Percentiles rank a stretch among this genome's conserved stretches.
Conservation (phyloP, 345 rosid genomes). For the Salix brachista region DNA sequence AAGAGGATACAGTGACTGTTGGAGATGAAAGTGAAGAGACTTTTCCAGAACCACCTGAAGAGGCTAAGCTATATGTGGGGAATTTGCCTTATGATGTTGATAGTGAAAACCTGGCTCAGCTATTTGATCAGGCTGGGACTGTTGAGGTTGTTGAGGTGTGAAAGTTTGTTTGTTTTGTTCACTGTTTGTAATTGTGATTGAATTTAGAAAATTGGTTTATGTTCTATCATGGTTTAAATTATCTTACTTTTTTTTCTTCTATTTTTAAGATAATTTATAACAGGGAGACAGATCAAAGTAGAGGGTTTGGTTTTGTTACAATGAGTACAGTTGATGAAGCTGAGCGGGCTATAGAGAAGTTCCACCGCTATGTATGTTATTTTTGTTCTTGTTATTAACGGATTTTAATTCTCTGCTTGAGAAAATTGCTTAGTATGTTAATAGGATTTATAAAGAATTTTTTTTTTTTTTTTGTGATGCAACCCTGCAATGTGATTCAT, state of each 20-base stretch:
- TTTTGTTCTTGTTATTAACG: not conserved
- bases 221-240: no score
- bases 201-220: not conserved
- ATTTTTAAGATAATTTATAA: conserved; percentile 68
- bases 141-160: conserved; percentile 91
- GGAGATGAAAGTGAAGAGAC: no score
- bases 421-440: not conserved
- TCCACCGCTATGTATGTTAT: conserved; percentile 65
- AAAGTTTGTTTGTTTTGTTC: not conserved
- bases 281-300: conserved; percentile 74
- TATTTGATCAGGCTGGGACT: conserved; percentile 80
- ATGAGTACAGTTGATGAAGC: conserved; percentile 90
- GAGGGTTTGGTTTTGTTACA: conserved; percentile 92
- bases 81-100: conserved; percentile 76
- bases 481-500: no score
- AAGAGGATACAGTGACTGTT: conserved; percentile 23
- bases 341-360: conserved; percentile 65
- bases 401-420: not conserved
- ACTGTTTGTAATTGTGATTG: not conserved
- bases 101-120: conserved; percentile 70
- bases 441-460: not conserved
- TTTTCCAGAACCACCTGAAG: conserved; percentile 54
- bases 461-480: no score
- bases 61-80: conserved; percentile 81
- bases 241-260: no score